Percentiles rank a stretch among this genome's conserved stretches.
Conservation (phyloP, 495 filamentous ascomycete genomes). For the Aspergillus haitiensis region DNA sequence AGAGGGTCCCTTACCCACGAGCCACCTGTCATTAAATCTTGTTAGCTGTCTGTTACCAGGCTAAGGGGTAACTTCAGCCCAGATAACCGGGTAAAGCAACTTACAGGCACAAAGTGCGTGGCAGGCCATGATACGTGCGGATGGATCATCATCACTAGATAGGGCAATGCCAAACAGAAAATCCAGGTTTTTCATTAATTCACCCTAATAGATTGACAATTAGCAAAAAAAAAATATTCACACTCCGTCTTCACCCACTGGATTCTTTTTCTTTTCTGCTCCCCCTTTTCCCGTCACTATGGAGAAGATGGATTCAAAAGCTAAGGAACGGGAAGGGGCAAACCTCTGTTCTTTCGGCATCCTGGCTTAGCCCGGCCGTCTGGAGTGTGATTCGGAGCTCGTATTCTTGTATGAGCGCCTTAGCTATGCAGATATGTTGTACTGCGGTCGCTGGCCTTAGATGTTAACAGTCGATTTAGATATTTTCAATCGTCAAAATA, state of each 20-base stretch:
- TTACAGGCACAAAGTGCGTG: slow-evolving; percentile 43
- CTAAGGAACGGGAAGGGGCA: neutral
- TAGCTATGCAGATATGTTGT: slow-evolving; percentile 44
- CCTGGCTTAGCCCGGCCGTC: neutral
- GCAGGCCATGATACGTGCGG: slow-evolving; percentile 42
- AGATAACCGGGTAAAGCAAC: slow-evolving; percentile 1
- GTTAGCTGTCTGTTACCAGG: slow-evolving; percentile 8
- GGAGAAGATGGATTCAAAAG: neutral
- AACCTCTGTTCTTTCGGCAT: slow-evolving; percentile 29
- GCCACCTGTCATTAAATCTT: slow-evolving; percentile 25
- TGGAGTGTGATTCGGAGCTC: slow-evolving; percentile 14
- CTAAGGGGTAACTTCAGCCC: neutral
- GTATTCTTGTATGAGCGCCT: slow-evolving; percentile 33
- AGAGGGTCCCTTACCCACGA: slow-evolving; percentile 35
- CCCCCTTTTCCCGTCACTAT: neutral
- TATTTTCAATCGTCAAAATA: neutral
- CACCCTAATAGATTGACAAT: slow-evolving; percentile 20
- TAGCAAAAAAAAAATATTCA: neutral
- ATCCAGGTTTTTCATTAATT: slow-evolving; percentile 33
- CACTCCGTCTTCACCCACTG: neutral
- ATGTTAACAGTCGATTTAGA: slow-evolving; percentile 1
- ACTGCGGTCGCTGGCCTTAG: slow-evolving; percentile 34
- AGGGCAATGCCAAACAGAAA: slow-evolving; percentile 44
- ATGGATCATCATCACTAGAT: slow-evolving; percentile 41
- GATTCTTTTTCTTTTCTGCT: slow-evolving; percentile 1